Base-by-base conservation (phyloP, 768 basidiomycete species). In the Lanmaoa pseudosensibilis region DNA sequence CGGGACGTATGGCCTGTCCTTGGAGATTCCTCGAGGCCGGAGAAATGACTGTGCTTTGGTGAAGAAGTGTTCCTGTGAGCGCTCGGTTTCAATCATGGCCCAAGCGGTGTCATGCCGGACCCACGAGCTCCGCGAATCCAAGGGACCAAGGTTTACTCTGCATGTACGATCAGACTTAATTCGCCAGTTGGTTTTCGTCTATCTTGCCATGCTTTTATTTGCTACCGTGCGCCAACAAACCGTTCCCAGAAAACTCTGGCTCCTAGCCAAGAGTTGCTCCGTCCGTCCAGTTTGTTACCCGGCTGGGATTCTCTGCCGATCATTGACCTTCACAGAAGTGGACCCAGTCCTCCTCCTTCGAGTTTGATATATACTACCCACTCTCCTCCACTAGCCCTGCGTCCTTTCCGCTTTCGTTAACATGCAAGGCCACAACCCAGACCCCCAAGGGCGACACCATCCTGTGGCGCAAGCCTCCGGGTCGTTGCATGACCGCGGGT, bases 1-100 rank as follows among this genome's bases (percentile, higher is more conserved):
- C 46, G 46, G 53, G 23, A 46, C 36, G 41, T 27, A 53, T 58
- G 43, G 43, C 53, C 67, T 74, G 74, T 76, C 73, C 70, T 74
- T 73, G 75, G 74, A 73, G 76, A 74, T 70, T 76, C 73, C 76
- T 80, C 74, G 75, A 78, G 70, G 75, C 68, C 67, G 70, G 72
- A 68, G 75, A 73, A 69, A 68, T 63, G 57, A 54, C 45, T 60
- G 60, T 63, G 57, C 50, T 54, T 57, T 67, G 59, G 57, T 68
- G 54, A 56, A 59, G 61, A 54, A 46, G 52, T 74, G 74, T 63
- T 52, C 51, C 55, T 57, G 55, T 63, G 62, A 65, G 71, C 66
- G 69, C 64, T 67, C 74, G 63, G 70, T 66, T 66, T 68, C 65
- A 64, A 65, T 67, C 64, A 58, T 68, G 61, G 54, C 21, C 52